Base-by-base conservation (phyloP, 1,284 basidiomycete genomes). In the Gymnopus androsaceus region DNA sequence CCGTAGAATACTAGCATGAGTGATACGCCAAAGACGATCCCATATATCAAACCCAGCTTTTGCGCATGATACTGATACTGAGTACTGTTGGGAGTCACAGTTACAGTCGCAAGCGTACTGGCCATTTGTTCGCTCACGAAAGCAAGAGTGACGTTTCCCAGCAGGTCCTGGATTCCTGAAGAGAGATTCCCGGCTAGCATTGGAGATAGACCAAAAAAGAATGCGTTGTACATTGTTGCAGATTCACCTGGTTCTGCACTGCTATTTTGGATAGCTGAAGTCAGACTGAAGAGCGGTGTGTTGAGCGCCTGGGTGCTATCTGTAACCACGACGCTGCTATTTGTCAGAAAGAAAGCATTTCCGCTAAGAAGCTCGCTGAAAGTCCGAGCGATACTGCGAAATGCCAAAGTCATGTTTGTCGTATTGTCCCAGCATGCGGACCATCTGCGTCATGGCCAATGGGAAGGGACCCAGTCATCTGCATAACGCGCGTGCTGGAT, bases 401-500 rank as follows among this genome's bases (percentile, higher is more conserved):
- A 50, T 7, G 48, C 48, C 15, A 50, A 8, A 6, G 36, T 50
- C 36, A 37, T 37, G 30, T 50, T 50, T 23, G 48, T 38, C 23
- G 34, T 37, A 38, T 38, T 38, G 33, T 38, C 8, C 34, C 48
- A 37, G 33, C 2, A 19, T 50, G 38, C 14, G 48, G 48, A 15
- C 48, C 48, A 38, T 50, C 48, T 25, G 48, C 48, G 17, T 38
- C 36, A n/a, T 50, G 48, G n/a, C 48, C 48, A 15, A 50, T 50
- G 34, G 48, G 48, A 38, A 50, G 33, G 15, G 28, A 25, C 15
- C 48, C 48, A 28, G 27, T 25, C 23, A 36, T 14, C 34, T 50
- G 15, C 28, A 8, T 37, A 6, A 50, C 48, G 5, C 23, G 48
- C 11, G 30, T 33, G 17, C 34, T 50, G 23, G 48, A 40, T 7